Base-by-base conservation (phyloP, 2,329 filamentous ascomycete genomes). In the Epichloe elymi region DNA sequence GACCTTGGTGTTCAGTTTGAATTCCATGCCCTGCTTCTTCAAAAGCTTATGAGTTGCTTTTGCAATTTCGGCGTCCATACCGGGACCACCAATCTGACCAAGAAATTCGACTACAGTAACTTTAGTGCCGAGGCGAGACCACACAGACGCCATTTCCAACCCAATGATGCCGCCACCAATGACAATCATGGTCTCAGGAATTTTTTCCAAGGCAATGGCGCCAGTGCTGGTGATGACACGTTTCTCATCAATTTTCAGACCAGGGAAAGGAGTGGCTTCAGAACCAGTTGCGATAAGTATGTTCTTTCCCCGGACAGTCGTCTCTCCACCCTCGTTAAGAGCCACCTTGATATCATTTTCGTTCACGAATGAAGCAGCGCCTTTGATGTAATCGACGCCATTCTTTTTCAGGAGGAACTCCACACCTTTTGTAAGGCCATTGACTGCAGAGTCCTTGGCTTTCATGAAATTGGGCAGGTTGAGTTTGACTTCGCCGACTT, bases 331-430 rank as follows among this genome's bases (percentile, higher is more conserved):
- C 19, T 97, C 91, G 61, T 85, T 80, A 55, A 96, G 81, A 64
- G 86, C 84, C 61, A 98, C 88, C 71, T 88, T 90, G 70, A 98
- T 73, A 62, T 93, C 91, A 73, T 96, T 82, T 72, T 94, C 87
- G 68, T 87, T 87, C 62, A 84, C 78, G 67, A 97, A 95, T 45
- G 87, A 78, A 59, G 85, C 91, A 48, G 88, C 82, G 60, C 93
- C 93, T 77, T 96, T 96, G 74, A 97, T 79, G 72, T 97, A 98
- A 68, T 97, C 89, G 59, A 96, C 93, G 57, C 88, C 88, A 74
- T 98, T 98, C 80, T 98, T 97, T 83, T 97, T 97, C 74, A 98
- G 85, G 57, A 98, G 77, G 68, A 91, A 98, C 72, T 98, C 93
- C 58, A 98, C 86, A 68, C 93, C 93, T 78, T 97, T 97, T 59